These are phyloP conservation scores for Phialemonium atrogriseum DNA, from an alignment of 2,329 filamentous ascomycete genomes.

Conservation along the genomic window DNA sequence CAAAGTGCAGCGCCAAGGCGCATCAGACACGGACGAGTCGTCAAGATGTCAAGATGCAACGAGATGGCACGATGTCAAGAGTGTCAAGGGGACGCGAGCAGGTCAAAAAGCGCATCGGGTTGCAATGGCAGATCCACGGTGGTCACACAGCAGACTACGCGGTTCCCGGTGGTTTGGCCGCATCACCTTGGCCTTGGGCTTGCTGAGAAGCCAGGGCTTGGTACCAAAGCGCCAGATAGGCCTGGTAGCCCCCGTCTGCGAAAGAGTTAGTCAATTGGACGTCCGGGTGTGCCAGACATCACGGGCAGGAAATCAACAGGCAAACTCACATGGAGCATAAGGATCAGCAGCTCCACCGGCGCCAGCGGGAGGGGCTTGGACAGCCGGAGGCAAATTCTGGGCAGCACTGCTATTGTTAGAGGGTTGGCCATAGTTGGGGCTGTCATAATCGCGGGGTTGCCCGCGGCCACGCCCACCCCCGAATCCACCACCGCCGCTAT, in stretches of 20 bases:
- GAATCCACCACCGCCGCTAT: constrained; percentile 33
- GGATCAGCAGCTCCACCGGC: constrained; percentile 51
- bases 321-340: constrained; percentile 63
- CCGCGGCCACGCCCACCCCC: constrained; percentile 31
- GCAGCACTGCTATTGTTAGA: constrained; percentile 36
- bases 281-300: no score
- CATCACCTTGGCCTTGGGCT: constrained; percentile 12
- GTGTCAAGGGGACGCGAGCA: no score
- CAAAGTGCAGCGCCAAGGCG: no score
- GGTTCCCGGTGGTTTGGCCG: no score
- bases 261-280: constrained; percentile 18
- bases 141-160: no score
- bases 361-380: constrained; percentile 26
- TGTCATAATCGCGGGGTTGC: constrained; percentile 45
- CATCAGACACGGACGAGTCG: no score
- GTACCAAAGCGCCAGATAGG: constrained; percentile 75
- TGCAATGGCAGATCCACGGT: no score
- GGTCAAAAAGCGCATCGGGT: no score
- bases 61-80: no score
- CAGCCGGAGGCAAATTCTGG: constrained; percentile 29
- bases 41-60: no score
- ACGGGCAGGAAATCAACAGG: background rate
- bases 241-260: constrained; percentile 70
- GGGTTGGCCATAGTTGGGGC: constrained; percentile 42
- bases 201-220: constrained; percentile 44